Evolutionary conservation across 179 eudicot genomes (phyloP).

Genomic region (Carnegiea gigantea): DNA sequence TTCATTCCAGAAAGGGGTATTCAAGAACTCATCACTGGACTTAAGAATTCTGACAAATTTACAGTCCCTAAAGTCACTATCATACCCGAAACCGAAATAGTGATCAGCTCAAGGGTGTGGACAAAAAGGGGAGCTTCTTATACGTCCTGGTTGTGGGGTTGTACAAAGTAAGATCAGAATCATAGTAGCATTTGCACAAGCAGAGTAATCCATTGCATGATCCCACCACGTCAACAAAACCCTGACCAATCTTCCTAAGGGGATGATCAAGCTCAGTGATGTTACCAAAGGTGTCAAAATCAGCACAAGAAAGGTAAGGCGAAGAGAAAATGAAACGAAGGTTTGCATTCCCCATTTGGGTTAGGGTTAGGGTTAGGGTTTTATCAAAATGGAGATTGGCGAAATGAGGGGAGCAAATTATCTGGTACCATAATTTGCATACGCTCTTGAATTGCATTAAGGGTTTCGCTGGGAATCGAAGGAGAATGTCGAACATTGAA

Average conservation of each 20-base stretch:
- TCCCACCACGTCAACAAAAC: constrained; percentile 31
- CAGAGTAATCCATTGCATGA: constrained; percentile 35
- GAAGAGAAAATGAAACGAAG: constrained; percentile 23
- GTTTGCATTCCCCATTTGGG: constrained; percentile 25
- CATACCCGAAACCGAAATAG: constrained; percentile 37
- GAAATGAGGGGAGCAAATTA: constrained; percentile 26
- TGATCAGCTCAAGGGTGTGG: constrained; percentile 23
- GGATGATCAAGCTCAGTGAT: constrained; percentile 28
- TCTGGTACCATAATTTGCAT: constrained; percentile 24
- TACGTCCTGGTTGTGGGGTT: constrained; percentile 33
- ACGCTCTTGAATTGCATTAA: constrained; percentile 30
- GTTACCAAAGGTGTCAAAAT: constrained; percentile 31
- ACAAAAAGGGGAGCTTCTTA: constrained; percentile 31
- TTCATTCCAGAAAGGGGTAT: constrained; percentile 4
- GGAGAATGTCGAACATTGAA: constrained; percentile 23
- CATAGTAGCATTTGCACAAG: constrained; percentile 12
- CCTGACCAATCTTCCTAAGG: constrained; percentile 16
- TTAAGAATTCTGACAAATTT: constrained; percentile 34
- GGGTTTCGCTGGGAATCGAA: constrained; percentile 27
- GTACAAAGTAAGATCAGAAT: constrained; percentile 31
- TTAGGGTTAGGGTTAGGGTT: constrained; percentile 32
- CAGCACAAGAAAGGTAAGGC: constrained; percentile 26
- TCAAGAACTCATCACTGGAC: constrained; percentile 18
- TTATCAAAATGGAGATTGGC: constrained; percentile 26
- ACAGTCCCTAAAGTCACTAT: constrained; percentile 25